Percentiles rank a stretch among this genome's conserved stretches.
phyloP scores from a whole-genome alignment of 2,329 filamentous ascomycete genomes.

The Fusarium albidum region DNA sequence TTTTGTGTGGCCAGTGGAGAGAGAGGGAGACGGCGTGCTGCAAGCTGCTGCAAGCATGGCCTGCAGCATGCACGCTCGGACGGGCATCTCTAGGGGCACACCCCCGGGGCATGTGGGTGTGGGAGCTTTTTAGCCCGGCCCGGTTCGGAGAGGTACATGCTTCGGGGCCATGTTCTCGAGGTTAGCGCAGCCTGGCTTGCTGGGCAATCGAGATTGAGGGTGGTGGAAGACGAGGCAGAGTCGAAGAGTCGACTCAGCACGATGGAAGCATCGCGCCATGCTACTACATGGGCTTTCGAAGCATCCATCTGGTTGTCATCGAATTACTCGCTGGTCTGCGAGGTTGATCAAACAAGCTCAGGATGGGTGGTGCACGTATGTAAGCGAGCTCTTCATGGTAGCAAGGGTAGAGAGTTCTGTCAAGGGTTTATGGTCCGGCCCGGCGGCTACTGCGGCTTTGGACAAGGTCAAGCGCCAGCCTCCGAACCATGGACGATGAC shows the following conservation, averaged over 20 bases:
- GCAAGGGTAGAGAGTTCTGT: constrained; percentile 16
- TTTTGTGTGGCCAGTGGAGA: constrained; percentile 28
- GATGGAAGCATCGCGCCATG: constrained; percentile 13
- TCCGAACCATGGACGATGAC: constrained; percentile 28
- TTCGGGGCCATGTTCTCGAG: constrained; percentile 26
- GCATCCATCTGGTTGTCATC: constrained; percentile 13
- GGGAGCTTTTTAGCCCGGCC: constrained; percentile 6
- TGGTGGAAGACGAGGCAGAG: not conserved
- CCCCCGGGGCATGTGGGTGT: constrained; percentile 2
- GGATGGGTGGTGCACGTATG: not conserved
- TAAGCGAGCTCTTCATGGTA: constrained; percentile 8
- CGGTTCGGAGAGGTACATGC: constrained; percentile 12
- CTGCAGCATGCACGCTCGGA: constrained; percentile 40
- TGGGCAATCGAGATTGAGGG: constrained; percentile 26
- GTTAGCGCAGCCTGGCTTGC: constrained; percentile 22
- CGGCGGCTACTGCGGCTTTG: constrained; percentile 42
- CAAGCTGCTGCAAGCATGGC: constrained; percentile 37
- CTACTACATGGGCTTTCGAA: constrained; percentile 4
- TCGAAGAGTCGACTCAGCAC: constrained; percentile 9
- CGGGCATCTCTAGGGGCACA: constrained; percentile 24
- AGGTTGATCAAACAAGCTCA: constrained; percentile 7
- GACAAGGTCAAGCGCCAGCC: constrained; percentile 24
- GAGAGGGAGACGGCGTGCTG: constrained; percentile 25
- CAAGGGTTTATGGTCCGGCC: constrained; percentile 37
- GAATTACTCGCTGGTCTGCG: constrained; percentile 1